Conservation (phyloP, 2,329 filamentous ascomycete species). For the Rhinocladiella similis region DNA sequence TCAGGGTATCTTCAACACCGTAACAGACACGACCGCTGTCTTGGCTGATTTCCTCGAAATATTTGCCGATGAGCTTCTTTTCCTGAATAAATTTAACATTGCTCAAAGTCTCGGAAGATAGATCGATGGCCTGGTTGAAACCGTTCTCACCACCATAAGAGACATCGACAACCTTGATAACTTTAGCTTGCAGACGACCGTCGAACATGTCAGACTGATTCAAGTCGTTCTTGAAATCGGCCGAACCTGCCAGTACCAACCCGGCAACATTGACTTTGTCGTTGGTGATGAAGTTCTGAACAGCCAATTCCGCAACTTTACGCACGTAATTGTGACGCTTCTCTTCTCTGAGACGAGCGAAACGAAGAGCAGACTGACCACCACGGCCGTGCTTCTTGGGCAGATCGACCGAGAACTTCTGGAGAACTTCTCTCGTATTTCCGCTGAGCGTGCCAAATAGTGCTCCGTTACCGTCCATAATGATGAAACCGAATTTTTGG, state of each 20-base stretch:
- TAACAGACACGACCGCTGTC: conserved; percentile 97
- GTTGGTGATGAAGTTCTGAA: conserved; percentile 97
- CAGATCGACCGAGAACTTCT: conserved; percentile 98
- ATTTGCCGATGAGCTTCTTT: conserved; percentile 98
- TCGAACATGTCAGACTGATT: conserved; percentile 98
- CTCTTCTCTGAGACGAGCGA: conserved; percentile 97
- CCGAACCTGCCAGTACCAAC: conserved; percentile 91
- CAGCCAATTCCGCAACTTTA: conserved; percentile 95
- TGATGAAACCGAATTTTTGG: conserved; percentile 98
- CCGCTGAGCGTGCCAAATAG: conserved; percentile 96
- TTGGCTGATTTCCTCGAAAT: conserved; percentile 98
- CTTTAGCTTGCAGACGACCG: conserved; percentile 83
- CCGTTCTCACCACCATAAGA: conserved; percentile 99
- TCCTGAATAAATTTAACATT: conserved; percentile 99
- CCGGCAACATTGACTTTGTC: conserved; percentile 99
- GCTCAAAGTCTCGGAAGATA: conserved; percentile 90
- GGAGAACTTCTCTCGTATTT: conserved; percentile 93
- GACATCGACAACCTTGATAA: conserved; percentile 99
- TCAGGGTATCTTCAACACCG: conserved; percentile 95
- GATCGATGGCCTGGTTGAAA: conserved; percentile 98
- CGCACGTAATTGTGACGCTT: conserved; percentile 99
- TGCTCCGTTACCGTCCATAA: conserved; percentile 99
- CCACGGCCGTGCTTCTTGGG: conserved; percentile 99
- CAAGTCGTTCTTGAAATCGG: conserved; percentile 99
- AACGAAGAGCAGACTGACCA: conserved; percentile 99